Evolutionary conservation across 441 rosid species (phyloP), one percentile per base, ranked within the genome.

Genomic region (Heliophila coronopifolia): DNA sequence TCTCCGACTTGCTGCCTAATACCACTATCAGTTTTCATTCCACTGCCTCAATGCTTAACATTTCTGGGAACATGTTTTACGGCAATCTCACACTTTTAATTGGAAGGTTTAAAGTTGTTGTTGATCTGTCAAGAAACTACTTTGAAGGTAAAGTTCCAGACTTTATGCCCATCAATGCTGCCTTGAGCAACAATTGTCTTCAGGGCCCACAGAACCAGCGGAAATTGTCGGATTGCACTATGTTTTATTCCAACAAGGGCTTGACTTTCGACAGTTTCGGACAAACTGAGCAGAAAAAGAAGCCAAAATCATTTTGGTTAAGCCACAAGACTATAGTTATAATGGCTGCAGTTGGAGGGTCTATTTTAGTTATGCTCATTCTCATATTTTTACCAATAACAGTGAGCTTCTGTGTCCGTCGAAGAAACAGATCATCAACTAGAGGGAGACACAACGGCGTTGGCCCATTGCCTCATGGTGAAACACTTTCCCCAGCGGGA

Each of bases 71-170:
- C 72, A 55, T 64, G 63, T 54, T 82, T 11, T 77, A 77, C 47
- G 82, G 90, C 22, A 39, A 32, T 51, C 54, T 82, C 67, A 44
- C 67, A 34, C 58, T 63, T 49, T 37, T 77, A 23, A 50, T 75
- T 24, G 47, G 42, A 50, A 55, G 58, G 36, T 75, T 73, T 34
- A 40, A 37, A 26, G 63, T 45, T 19, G 31, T 74, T 42, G 86
- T n/a, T n/a, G n/a, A 82, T 62, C 62, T 82, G 36, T 75, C 86
- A 1, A 61, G 62, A 23, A 82, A 82, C 74, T 82, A 77, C 41
- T 73, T 82, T 32, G 72, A 75, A 72, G 91, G 91, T 24, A 50
- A 54, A 50, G 65, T 70, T 30, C 66, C 52, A 12, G 52, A 58
- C 23, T 48, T 43, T 15, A 25, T 58, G 22, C 41, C 41, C 35